Evolutionary conservation across 2,329 filamentous ascomycete species (phyloP), one percentile per base, ranked within the genome.

Genomic region (Monosporascus sp.): DNA sequence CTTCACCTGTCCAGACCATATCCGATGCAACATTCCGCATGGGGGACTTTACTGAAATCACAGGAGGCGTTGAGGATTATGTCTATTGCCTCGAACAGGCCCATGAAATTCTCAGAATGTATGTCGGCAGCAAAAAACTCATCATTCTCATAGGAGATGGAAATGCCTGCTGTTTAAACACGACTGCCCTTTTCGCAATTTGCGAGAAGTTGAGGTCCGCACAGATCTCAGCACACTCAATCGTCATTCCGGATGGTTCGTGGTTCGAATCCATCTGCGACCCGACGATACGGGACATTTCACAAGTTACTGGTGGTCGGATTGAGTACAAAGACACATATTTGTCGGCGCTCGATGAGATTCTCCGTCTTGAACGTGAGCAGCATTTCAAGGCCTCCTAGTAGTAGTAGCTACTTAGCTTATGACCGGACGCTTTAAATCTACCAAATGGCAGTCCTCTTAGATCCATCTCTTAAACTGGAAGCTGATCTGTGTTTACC

Each of bases 91-190:
- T 57, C 7, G 18, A 51, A 50, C 11, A 53, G n/a, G 52, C 52
- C 17, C 8, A 35, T n/a, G 31, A 50, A 1, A 15, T 53, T 22
- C 39, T 52, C 38, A 18, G 22, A 17, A 22, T 3, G 18, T 14
- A 51, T 37, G 14, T 15, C 18, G 22, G 38, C 25, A 53, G 46
- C 48, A 41, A 49, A 11, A 47, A 44, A 6, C 45, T 54, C 5
- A 9, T 57, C 9, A 14, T 57, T 25, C 52, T 57, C n/a, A 54
- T 57, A 22, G 55, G 55, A 25, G 55, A 57, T 31, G 55, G 55
- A 35, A 5, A 51, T 3, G 55, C 50, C 14, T 11, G 3, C 3
- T 39, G 50, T 27, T 52, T 44, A 44, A 22, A 41, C 18, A 24
- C 2, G 3, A 14, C 44, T 15, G 17, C 24, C 7, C 25, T 51